Conservation (phyloP, 345 rosid genomes). For the Euphorbia pulcherrima region DNA sequence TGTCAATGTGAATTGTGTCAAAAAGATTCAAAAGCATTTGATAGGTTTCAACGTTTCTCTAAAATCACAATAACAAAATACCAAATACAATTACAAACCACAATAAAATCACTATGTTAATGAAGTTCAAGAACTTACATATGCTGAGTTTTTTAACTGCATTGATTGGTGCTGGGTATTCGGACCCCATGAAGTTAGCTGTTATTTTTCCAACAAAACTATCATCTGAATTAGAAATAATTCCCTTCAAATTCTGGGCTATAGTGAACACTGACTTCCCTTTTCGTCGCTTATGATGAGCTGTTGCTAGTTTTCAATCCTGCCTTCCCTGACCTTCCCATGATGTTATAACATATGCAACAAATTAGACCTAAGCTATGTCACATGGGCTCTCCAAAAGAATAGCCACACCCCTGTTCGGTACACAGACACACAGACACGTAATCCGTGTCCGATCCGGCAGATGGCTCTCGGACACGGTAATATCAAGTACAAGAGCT, state of each 20-base stretch:
- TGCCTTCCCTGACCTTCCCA: conserved; percentile 94
- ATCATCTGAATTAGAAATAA: conserved; percentile 58
- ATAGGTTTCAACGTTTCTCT: conserved; percentile 50
- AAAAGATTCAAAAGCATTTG: conserved; percentile 44
- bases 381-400: no score
- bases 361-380: no score
- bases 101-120: background rate
- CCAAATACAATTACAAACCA: background rate
- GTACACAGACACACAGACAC: no score
- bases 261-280: conserved; percentile 65
- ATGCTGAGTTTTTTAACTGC: conserved; percentile 55
- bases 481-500: no score
- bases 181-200: conserved; percentile 83
- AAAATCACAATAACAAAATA: background rate
- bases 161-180: conserved; percentile 72
- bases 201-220: conserved; percentile 67
- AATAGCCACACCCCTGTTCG: no score
- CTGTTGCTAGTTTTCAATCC: conserved; percentile 79
- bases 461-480: no score
- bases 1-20: conserved; percentile 66
- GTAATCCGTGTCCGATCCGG: no score
- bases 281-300: conserved; percentile 55
- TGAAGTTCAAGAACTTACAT: conserved; percentile 28
- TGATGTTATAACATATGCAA: conserved; percentile 23
- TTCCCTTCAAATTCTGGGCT: conserved; percentile 68